Evolutionary conservation across 129 eudicot genomes (phyloP), one percentile per base, ranked within the genome.

Genomic region (Artemisia annua): DNA sequence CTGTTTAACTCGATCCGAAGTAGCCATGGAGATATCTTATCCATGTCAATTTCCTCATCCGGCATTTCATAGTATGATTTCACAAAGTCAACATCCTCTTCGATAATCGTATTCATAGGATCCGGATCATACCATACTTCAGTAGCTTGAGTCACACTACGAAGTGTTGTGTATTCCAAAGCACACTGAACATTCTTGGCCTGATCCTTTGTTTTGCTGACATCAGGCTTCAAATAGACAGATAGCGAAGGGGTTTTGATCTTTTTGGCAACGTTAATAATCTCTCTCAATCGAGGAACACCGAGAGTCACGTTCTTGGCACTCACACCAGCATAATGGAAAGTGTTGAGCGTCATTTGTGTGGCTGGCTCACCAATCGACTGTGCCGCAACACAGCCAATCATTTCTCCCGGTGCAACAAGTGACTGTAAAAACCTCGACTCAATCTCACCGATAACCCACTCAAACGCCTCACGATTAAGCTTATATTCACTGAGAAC

Each of bases 111-210:
- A 75, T 92, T 87, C 98, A 86, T 89, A 2, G 98, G 96, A 65
- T 92, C 98, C 59, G 98, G 98, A 69, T 92, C 98, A 59, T 89
- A 92, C 98, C 98, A 92, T 39, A 92, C 98, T 83, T 92, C 98
- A 52, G 98, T 92, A 60, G 98, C 98, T 75, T 92, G 96, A 0
- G 98, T 92, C 62, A 92, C 98, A 82, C 98, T 89, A 9, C 98
- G 84, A 11, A 92, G 80, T 55, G 96, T 89, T 3, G 98, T 92
- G 75, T 92, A 92, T 50, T 89, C 98, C 51, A 92, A 67, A 43
- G 91, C 94, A 82, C 98, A 92, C 76, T 89, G 98, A 26, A 92
- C 98, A 69, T 74, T 92, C 78, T 92, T 92, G 26, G 98, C 98
- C 69, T 80, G 76, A 20, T 92, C 98, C 78, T 92, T 92, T 15